Percentiles rank a stretch among this genome's conserved stretches.
Conservation (phyloP, 2,329 filamentous ascomycete species). For the Penicillium sp. region DNA sequence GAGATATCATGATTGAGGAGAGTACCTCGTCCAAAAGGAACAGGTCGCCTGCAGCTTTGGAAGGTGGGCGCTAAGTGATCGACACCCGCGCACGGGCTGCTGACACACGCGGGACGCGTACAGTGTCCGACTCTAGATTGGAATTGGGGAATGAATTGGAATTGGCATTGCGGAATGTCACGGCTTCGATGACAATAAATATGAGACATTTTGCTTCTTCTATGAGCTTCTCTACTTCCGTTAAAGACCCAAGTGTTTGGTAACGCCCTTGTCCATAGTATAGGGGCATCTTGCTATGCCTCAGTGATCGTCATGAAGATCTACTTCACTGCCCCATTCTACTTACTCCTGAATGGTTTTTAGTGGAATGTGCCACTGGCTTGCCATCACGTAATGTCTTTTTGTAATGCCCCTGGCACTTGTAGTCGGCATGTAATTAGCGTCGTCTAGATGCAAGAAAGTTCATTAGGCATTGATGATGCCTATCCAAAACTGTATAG, state of each 20-base stretch:
- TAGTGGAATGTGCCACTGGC: neutral
- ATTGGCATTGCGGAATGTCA: neutral
- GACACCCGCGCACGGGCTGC: conserved; percentile 10
- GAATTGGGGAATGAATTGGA: no score
- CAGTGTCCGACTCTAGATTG: neutral
- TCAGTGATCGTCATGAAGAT: conserved; percentile 3
- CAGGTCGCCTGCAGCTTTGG: conserved; percentile 9
- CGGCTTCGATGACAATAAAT: neutral
- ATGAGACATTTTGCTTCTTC: neutral
- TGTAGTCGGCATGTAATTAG: neutral
- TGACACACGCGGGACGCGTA: conserved; percentile 21
- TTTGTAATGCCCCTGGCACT: neutral
- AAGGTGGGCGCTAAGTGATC: conserved; percentile 11
- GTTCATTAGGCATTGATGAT: no score
- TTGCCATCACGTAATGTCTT: neutral
- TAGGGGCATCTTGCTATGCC: neutral
- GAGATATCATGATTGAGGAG: conserved; percentile 41
- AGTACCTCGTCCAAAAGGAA: conserved; percentile 8
- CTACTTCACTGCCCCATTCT: neutral
- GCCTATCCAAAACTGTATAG: neutral
- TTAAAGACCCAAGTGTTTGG: no score
- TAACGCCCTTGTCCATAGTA: neutral
- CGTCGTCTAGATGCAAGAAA: neutral
- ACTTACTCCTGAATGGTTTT: neutral
- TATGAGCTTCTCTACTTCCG: neutral